phyloP scores from a whole-genome alignment of 176 grass and related monocot genomes.

The Cenchrus americanus region DNA sequence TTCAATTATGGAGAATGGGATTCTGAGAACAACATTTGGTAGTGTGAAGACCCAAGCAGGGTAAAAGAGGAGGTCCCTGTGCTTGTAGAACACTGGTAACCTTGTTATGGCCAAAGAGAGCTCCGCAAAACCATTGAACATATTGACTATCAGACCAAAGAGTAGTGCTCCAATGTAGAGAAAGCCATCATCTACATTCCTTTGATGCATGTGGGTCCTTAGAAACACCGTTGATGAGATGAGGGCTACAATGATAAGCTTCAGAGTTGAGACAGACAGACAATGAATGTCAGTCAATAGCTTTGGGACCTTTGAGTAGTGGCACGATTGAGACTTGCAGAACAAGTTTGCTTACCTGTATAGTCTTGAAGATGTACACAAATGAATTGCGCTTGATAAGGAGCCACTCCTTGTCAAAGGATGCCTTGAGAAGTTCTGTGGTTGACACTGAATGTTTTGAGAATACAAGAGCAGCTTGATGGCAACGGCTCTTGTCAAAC shows the following conservation, averaged over 20 bases:
- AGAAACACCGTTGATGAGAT: slow-evolving; percentile 75
- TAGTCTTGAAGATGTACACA: slow-evolving; percentile 91
- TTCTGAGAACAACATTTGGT: slow-evolving; percentile 74
- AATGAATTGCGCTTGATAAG: slow-evolving; percentile 98
- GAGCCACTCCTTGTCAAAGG: slow-evolving; percentile 94
- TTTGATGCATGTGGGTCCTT: slow-evolving; percentile 74
- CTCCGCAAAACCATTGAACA: slow-evolving; percentile 98
- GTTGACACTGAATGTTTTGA: slow-evolving; percentile 69
- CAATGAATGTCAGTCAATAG: slow-evolving; percentile 4
- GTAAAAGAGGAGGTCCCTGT: slow-evolving; percentile 93
- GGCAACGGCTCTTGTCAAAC: slow-evolving; percentile 73
- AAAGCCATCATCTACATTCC: slow-evolving; percentile 66
- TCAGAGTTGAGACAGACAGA: slow-evolving; percentile 19
- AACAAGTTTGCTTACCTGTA: slow-evolving; percentile 60
- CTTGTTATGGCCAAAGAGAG: slow-evolving; percentile 81
- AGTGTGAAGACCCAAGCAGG: slow-evolving; percentile 92
- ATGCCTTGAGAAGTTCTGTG: slow-evolving; percentile 79
- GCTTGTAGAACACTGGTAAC: slow-evolving; percentile 97
- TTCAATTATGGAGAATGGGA: slow-evolving; percentile 89
- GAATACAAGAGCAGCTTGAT: slow-evolving; percentile 92
- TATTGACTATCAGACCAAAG: slow-evolving; percentile 80
- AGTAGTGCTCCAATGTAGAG: slow-evolving; percentile 87
- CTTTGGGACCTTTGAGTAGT: slow-evolving; percentile 1
- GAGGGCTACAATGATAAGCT: slow-evolving; percentile 83
- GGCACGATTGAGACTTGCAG: neutral